Percentiles rank a stretch among this genome's conserved stretches.
These are phyloP conservation scores for Colletotrichum sojae DNA, from an alignment of 2,329 filamentous ascomycete genomes.

Conservation along the genomic window DNA sequence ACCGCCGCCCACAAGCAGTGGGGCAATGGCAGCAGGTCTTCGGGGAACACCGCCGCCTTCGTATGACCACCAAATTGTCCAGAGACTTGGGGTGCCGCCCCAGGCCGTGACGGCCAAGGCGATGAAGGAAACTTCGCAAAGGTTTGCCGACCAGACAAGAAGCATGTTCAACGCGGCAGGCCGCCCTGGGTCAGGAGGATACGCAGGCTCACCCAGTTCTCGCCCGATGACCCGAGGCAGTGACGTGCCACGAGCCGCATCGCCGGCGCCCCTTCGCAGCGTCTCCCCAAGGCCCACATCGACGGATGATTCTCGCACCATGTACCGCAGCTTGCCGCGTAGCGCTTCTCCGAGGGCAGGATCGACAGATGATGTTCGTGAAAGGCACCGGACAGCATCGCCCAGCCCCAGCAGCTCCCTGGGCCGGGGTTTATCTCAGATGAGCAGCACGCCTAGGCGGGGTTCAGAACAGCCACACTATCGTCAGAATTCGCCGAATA, in stretches of 20 bases:
- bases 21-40: slow-evolving; percentile 67
- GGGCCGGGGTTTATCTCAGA: slow-evolving; percentile 31
- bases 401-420: slow-evolving; percentile 73
- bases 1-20: slow-evolving; percentile 54
- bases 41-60: slow-evolving; percentile 88
- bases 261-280: slow-evolving; percentile 77
- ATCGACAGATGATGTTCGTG: slow-evolving; percentile 61
- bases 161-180: slow-evolving; percentile 75
- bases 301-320: slow-evolving; percentile 60
- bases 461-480: slow-evolving; percentile 65
- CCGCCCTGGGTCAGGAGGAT: slow-evolving; percentile 54
- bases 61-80: slow-evolving; percentile 81
- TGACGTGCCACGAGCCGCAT: slow-evolving; percentile 72
- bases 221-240: slow-evolving; percentile 72
- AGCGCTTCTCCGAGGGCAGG: slow-evolving; percentile 73
- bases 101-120: slow-evolving; percentile 93
- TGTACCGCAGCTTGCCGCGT: slow-evolving; percentile 67
- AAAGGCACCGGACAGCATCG: slow-evolving; percentile 65
- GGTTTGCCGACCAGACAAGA: slow-evolving; percentile 86
- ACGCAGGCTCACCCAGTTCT: slow-evolving; percentile 59
- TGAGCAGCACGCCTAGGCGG: slow-evolving; percentile 19
- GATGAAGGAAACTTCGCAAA: slow-evolving; percentile 95
- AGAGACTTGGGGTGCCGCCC: slow-evolving; percentile 87
- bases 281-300: slow-evolving; percentile 74
- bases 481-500: slow-evolving; percentile 66